Base-by-base conservation (phyloP, 2,329 filamentous ascomycete species). In the Bretziella fagacearum region DNA sequence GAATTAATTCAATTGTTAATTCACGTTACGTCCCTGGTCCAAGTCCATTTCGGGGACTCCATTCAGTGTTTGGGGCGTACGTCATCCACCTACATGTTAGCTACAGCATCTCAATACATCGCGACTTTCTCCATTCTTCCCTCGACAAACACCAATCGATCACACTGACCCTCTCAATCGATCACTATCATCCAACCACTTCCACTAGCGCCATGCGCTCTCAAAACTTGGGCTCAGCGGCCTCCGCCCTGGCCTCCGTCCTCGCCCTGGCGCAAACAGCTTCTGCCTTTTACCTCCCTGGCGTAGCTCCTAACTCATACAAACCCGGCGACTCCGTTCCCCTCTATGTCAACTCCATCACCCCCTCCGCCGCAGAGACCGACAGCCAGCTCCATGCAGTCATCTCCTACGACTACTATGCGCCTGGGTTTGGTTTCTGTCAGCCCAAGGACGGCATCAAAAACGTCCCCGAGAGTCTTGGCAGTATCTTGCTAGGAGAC, bases 401-500 rank as follows among this genome's bases (percentile, higher is more conserved):
- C 47, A 79, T 96, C 57, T 84, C 89, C 3, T 98, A 84, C 70
- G 89, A 96, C 64, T 96, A 98, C 69, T 98, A 98, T 61, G 78
- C 91, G 56, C 74, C 79, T 4, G 73, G 73, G 3, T 93, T 98
- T 63, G 78, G 83, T 58, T 94, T 95, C 68, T 98, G 91, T 63
- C 66, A 73, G 55, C 91, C 89, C 2, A 66, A 81, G 48, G 78
- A 70, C 51, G 84, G 84, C 2, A 79, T 86, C 6, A 63, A 87
- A 60, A 74, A 82, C 66, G 77, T 93, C 18, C 79, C 84, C 33
- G 91, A 53, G 33, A 91, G 84, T 53, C 64, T 98, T 53, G 91
- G 91, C 20, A 95, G 89, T 68, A 98, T 98, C 59, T 65, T 98
- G 44, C 98, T 98, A 56, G 91, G 91, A 55, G 91, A 98, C 65